phyloP scores from a whole-genome alignment of 2,329 filamentous ascomycete species.

The Nemania sp. region DNA sequence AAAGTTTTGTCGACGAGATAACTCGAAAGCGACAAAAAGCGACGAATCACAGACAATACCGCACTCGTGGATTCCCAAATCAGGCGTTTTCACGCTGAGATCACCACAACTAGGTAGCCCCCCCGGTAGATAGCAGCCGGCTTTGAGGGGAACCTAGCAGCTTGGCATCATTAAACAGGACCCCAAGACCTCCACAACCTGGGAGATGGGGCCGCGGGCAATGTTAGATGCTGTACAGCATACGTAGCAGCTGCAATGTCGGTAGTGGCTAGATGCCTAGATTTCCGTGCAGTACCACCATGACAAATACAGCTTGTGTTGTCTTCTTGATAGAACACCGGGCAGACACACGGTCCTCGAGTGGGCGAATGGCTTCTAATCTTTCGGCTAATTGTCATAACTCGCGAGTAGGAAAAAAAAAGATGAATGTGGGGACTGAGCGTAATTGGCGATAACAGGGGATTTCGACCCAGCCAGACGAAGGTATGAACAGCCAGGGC shows the following conservation, averaged over 20 bases:
- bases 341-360: neutral
- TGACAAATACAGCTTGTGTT: constrained; percentile 28
- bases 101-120: constrained; percentile 20
- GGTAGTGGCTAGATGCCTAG: constrained; percentile 21
- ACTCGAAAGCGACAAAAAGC: constrained; percentile 1
- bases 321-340: constrained; percentile 8
- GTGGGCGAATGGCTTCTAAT: constrained; percentile 10
- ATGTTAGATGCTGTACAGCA: constrained; percentile 3
- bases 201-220: constrained; percentile 5
- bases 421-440: constrained; percentile 14
- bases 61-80: constrained; percentile 15
- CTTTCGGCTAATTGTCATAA: constrained; percentile 34
- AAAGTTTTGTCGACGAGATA: constrained; percentile 9
- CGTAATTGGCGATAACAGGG: constrained; percentile 13
- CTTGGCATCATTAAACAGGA: constrained; percentile 36
- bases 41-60: constrained; percentile 18
- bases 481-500: constrained; percentile 5
- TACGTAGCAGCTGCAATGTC: constrained; percentile 25
- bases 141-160: constrained; percentile 33
- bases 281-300: constrained; percentile 15
- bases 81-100: constrained; percentile 18
- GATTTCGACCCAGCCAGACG: constrained; percentile 10
- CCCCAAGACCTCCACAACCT: constrained; percentile 22
- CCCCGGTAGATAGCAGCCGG: constrained; percentile 10
- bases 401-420: constrained; percentile 12